A percentile compares a stretch with the other conserved stretches of the same genome.
These are phyloP conservation scores for Nepenthes gracilis DNA, from an alignment of 148 eudicot genomes.

Conservation along the genomic window DNA sequence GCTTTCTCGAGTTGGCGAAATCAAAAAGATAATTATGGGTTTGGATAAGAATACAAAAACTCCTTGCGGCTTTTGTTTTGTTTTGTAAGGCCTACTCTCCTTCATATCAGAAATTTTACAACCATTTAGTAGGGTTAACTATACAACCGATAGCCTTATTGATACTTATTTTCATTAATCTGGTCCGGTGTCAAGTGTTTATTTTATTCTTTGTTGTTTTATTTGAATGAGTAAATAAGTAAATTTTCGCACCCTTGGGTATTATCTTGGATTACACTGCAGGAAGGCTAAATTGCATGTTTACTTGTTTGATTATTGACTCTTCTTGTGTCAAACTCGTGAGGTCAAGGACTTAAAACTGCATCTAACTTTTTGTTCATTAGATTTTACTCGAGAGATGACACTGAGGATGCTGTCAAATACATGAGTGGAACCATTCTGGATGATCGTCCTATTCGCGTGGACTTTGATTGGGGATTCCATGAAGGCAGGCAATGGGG, in stretches of 20 bases:
- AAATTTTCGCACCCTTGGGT: background rate
- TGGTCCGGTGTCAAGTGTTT: background rate
- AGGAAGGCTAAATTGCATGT: background rate
- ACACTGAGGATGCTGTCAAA: slow-evolving; percentile 88
- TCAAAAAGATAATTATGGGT: slow-evolving; percentile 93
- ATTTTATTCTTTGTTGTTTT: background rate
- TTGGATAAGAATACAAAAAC: slow-evolving; percentile 94
- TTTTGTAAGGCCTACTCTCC: slow-evolving; percentile 39
- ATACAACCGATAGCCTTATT: background rate
- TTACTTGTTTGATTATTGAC: no score
- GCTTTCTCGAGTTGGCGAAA: slow-evolving; percentile 84
- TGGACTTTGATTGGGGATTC: slow-evolving; percentile 98
- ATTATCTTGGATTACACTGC: background rate
- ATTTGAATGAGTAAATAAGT: background rate
- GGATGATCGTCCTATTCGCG: slow-evolving; percentile 97
- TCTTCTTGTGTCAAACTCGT: background rate
- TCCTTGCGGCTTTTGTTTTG: slow-evolving; percentile 95
- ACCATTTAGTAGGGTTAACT: background rate
- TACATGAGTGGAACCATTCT: slow-evolving; percentile 94
- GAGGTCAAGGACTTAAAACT: background rate
- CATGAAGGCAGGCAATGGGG: slow-evolving; percentile 99
- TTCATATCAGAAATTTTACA: background rate
- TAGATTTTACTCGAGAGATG: slow-evolving; percentile 88
- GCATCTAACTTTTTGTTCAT: slow-evolving; percentile 2
- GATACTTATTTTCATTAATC: background rate